A percentile compares a stretch with the other conserved stretches of the same genome.
Evolutionary conservation across 2,329 filamentous ascomycete genomes (phyloP).

Genomic region (Trichothecium roseum): DNA sequence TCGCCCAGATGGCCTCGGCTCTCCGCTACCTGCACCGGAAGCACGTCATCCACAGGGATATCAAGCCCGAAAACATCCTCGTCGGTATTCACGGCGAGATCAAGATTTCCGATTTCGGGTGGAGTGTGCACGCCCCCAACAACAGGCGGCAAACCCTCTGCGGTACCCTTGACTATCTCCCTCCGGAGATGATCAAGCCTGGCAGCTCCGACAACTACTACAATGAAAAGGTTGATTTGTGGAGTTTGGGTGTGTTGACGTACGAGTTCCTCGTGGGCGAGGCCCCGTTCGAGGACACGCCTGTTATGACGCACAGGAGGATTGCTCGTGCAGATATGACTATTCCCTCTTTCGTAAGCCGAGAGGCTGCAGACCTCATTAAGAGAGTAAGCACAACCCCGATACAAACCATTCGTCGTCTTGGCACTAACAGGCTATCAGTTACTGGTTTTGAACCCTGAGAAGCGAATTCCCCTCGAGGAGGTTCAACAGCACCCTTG

Average conservation of each 20-base stretch:
- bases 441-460: constrained; percentile 85
- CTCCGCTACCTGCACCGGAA: constrained; percentile 89
- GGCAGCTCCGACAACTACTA: constrained; percentile 79
- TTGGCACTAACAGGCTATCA: constrained; percentile 24
- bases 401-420: not conserved
- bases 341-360: constrained; percentile 79
- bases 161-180: constrained; percentile 92
- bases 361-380: constrained; percentile 85
- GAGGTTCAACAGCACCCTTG: constrained; percentile 86
- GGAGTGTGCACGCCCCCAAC: constrained; percentile 96
- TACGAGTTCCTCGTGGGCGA: constrained; percentile 96
- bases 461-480: constrained; percentile 84
- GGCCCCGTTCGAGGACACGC: constrained; percentile 93
- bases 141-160: constrained; percentile 92
- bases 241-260: constrained; percentile 88
- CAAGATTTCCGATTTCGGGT: constrained; percentile 97
- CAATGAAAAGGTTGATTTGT: constrained; percentile 90
- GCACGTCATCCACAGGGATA: constrained; percentile 94
- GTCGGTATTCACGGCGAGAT: constrained; percentile 95
- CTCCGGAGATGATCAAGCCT: constrained; percentile 91
- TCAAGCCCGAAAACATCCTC: constrained; percentile 96
- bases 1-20: constrained; percentile 84
- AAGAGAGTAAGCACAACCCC: constrained; percentile 55
- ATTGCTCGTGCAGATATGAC: constrained; percentile 89
- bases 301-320: constrained; percentile 84